Percentiles rank a stretch among this genome's conserved stretches.
These are phyloP conservation scores for Ambrosia artemisiifolia DNA, from an alignment of 129 eudicot species.

Conservation along the genomic window DNA sequence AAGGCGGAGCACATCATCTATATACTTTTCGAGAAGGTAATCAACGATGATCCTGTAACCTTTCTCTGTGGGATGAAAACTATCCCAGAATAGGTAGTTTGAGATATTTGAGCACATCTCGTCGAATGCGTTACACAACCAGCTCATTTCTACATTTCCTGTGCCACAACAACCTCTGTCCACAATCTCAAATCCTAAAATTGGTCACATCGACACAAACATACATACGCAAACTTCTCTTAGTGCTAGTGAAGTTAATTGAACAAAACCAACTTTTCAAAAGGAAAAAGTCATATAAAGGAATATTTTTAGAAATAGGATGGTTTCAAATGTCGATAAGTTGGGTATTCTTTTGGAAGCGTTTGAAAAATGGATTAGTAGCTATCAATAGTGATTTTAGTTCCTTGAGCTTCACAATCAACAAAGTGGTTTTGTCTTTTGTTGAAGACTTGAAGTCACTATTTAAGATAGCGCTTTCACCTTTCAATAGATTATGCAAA, in stretches of 20 bases:
- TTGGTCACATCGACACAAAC: not conserved
- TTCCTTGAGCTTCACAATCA: not conserved
- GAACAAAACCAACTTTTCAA: not conserved
- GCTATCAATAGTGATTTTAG: not conserved
- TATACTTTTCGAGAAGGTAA: constrained; percentile 27
- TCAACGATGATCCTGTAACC: constrained; percentile 48
- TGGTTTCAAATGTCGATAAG: not conserved
- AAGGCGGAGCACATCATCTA: constrained; percentile 21
- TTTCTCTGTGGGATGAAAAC: constrained; percentile 65
- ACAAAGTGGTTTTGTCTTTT: not conserved
- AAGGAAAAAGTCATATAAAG: not conserved
- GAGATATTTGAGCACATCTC: constrained; percentile 36
- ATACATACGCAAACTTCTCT: not conserved
- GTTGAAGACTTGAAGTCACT: not conserved
- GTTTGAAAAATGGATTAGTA: not conserved
- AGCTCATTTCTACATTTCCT: constrained; percentile 54
- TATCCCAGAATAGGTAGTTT: constrained; percentile 60
- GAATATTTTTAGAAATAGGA: not conserved
- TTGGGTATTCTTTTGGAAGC: not conserved
- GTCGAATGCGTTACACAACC: constrained; percentile 35
- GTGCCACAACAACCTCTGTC: constrained; percentile 71
- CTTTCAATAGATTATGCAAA: too few species aligned
- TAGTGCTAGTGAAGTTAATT: not conserved
- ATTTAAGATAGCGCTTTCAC: not conserved
- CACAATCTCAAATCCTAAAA: constrained; percentile 47